Evolutionary conservation across 345 rosid genomes (phyloP), one percentile per base, ranked within the genome.

Genomic region (Gossypium longicalyx): DNA sequence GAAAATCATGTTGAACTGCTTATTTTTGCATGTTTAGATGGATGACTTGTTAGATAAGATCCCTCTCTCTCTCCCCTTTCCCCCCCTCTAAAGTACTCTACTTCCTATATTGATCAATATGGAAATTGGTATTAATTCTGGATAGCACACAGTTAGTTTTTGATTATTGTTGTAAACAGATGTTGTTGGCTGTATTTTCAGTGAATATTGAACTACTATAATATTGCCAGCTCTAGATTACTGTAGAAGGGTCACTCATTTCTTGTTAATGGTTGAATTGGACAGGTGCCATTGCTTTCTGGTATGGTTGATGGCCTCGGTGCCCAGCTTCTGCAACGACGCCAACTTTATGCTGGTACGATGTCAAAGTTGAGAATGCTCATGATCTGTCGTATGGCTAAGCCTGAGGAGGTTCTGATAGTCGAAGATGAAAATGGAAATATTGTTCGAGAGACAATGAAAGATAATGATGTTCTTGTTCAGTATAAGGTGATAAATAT

Each of bases 361-460:
- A 84, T 90, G 99, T 93, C 97, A 56, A 96, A 89, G 83, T 76
- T 93, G 83, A 87, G 98, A 82, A 86, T 91, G 88, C 89, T 96
- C 59, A 93, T 96, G 99, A 93, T 96, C 51, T 89, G 88, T 74
- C 97, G 99, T 44, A 96, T 96, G 98, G 99, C 99, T 22, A 93
- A 96, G 83, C 99, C 99, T 63, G 99, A 96, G 77, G 99, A 96
- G 82, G 98, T 96, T 76, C 81, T 96, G 51, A 91, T 96, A 69
- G 98, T 96, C 84, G 99, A 96, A 89, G 99, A 96, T 88, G 99
- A 96, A 87, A 96, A 96, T 83, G 99, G 99, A 45, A 96, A 96
- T 82, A 93, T 93, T 56, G 99, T 93, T 70, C 95, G 97, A 74
- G 98, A 91, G 88, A 96, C 99, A 53, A 77, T 96, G 99, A 96